Evolutionary conservation across 208 protist genomes (phyloP).

Genomic region (Wallacemonas sp.): DNA sequence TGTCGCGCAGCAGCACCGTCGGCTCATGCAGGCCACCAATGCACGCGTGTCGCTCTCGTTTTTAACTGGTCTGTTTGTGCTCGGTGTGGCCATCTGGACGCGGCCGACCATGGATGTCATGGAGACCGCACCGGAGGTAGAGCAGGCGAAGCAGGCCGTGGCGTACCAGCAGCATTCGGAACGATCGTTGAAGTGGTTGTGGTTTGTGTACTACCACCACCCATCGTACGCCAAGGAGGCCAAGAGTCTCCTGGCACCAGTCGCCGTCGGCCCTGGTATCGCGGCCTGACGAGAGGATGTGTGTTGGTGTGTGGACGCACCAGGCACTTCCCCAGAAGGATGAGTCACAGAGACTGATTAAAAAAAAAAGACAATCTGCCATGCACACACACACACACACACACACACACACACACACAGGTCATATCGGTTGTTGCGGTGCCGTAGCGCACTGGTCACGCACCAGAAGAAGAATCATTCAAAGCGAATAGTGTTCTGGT

Average conservation of each 20-base stretch:
- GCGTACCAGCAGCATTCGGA: constrained; percentile 72
- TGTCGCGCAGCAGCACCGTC: constrained; percentile 64
- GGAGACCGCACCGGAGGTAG: constrained; percentile 59
- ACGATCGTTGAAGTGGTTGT: constrained; percentile 69
- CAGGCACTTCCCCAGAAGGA: too few relatives aligned
- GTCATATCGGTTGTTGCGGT: too few relatives aligned
- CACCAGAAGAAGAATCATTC: too few relatives aligned
- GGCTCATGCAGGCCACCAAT: constrained; percentile 75
- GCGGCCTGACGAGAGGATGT: too few relatives aligned
- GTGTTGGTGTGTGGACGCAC: too few relatives aligned
- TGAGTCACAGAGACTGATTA: too few relatives aligned
- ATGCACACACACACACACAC: too few relatives aligned
- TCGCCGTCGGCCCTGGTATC: too few relatives aligned
- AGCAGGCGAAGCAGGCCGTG: constrained; percentile 43
- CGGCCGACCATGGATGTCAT: constrained; percentile 48
- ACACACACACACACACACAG: too few relatives aligned
- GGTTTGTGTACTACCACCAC: constrained; percentile 87
- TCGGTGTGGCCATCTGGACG: constrained; percentile 46
- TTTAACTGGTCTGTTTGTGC: constrained; percentile 45
- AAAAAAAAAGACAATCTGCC: too few relatives aligned
- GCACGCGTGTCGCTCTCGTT: constrained; percentile 60
- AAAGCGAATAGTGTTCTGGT: too few relatives aligned
- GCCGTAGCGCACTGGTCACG: too few relatives aligned
- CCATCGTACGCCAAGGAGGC: constrained; percentile 51
- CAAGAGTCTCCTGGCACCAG: neutral